Evolutionary conservation across 2,329 filamentous ascomycete genomes (phyloP), one percentile per base, ranked within the genome.

Genomic region (Fusarium sp.): DNA sequence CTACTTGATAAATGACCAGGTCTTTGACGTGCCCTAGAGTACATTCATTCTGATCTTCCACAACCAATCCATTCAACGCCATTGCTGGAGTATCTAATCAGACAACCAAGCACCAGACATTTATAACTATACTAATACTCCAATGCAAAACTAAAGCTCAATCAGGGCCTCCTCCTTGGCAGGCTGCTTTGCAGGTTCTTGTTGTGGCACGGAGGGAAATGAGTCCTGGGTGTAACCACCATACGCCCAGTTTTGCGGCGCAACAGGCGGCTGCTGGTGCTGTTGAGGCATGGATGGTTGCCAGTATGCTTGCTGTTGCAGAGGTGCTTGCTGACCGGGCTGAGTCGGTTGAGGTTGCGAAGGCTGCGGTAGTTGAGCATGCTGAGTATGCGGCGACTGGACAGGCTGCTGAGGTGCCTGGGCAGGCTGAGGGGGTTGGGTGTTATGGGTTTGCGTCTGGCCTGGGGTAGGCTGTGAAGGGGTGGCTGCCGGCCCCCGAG

Each of bases 91-190:
- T 19, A 19, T 19, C 39, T 22, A 39, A 50, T 35, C 34, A 32
- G 26, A 36, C 9, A 34, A 46, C 40, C 42, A 50, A 51, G 28
- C 25, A 40, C 10, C 29, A 29, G 22, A 38, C 35, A 48, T 6
- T 31, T 13, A 42, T 35, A 32, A 44, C 22, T 35, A 38, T 35
- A 24, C 31, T 29, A 19, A 10, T 11, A 26, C 22, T 41, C 10
- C 7, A 11, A 19, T 52, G 44, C n/a, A 53, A 36, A 34, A 44
- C 72, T 67, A 93, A 61, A 94, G 81, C 75, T 95, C 91, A 76
- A 95, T 95, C 70, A 95, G 77, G 56, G 88, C 90, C 76, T 94
- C 91, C 76, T 94, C 91, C 42, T 90, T 83, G 1, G 79, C 83
- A 12, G 84, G 84, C 69, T 81, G 70, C 59, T 74, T 72, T 24